Evolutionary conservation across 2,329 filamentous ascomycete genomes (phyloP).

Genomic region (Cladophialophora immunda): DNA sequence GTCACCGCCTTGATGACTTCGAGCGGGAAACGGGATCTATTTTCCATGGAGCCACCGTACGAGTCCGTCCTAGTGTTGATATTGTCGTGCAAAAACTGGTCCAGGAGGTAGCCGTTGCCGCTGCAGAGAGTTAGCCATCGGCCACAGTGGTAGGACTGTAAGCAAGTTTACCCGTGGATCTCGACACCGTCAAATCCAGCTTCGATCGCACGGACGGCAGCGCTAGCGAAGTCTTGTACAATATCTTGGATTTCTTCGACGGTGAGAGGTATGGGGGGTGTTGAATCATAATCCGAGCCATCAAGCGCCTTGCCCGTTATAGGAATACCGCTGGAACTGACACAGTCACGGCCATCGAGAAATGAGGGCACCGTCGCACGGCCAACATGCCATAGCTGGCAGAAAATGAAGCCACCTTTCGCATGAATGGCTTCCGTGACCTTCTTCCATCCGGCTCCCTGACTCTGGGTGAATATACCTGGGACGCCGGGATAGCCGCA

Average conservation of each 20-base stretch:
- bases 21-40: slow-evolving; percentile 63
- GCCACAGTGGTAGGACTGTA: no score
- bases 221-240: not conserved
- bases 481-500: no score
- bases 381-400: slow-evolving; percentile 51
- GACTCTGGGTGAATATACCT: no score
- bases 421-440: slow-evolving; percentile 61
- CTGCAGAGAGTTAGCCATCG: no score
- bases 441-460: slow-evolving; percentile 61
- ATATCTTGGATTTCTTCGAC: slow-evolving; percentile 7
- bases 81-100: slow-evolving; percentile 59
- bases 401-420: slow-evolving; percentile 59
- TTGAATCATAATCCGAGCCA: no score
- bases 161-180: no score
- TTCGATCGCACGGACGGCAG: slow-evolving; percentile 63
- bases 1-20: slow-evolving; percentile 62
- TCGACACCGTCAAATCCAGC: no score
- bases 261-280: slow-evolving; percentile 38
- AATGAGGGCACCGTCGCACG: no score
- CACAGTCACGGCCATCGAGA: no score
- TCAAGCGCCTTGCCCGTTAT: no score
- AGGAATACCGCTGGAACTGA: no score
- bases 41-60: slow-evolving; percentile 54
- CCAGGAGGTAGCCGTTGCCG: slow-evolving; percentile 62
- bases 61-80: slow-evolving; percentile 59